Percentiles rank a stretch among this genome's conserved stretches.
These are phyloP conservation scores for Sugiyamaella pinicola DNA, from an alignment of 1,139 yeast genomes.

Conservation along the genomic window DNA sequence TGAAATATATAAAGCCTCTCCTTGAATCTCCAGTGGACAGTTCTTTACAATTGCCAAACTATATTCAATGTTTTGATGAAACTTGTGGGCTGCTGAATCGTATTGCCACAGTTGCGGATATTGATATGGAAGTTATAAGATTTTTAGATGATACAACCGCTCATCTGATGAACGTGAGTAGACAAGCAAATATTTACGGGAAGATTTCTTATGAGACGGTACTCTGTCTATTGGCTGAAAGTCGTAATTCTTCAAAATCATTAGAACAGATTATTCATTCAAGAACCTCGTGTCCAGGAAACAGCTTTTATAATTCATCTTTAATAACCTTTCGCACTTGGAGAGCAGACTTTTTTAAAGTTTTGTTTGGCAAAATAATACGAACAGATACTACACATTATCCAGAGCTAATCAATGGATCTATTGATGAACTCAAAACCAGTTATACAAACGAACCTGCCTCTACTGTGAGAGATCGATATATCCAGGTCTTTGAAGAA, in stretches of 20 bases:
- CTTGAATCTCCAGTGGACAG: slow-evolving; percentile 3
- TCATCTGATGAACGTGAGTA: slow-evolving; percentile 3
- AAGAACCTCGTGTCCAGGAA: slow-evolving; percentile 6
- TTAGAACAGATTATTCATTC: slow-evolving; percentile 17
- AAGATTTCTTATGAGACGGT: slow-evolving; percentile 28
- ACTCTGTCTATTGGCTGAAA: slow-evolving; percentile 22
- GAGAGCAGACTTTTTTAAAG: slow-evolving; percentile 27
- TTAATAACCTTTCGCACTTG: slow-evolving; percentile 23
- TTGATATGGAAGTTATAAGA: slow-evolving; percentile 21
- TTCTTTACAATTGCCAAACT: slow-evolving; percentile 16
- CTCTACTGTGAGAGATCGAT: slow-evolving; percentile 18
- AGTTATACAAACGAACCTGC: slow-evolving; percentile 23
- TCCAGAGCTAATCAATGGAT: slow-evolving; percentile 13
- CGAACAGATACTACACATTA: slow-evolving; percentile 4
- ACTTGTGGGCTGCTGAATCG: slow-evolving; percentile 23
- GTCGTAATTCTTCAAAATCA: slow-evolving; percentile 7
- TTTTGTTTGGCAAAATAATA: slow-evolving; percentile 22
- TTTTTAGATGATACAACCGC: slow-evolving; percentile 20
- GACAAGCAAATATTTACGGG: slow-evolving; percentile 18
- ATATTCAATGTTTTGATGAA: slow-evolving; percentile 25
- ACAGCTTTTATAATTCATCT: slow-evolving; percentile 17
- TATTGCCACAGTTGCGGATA: slow-evolving; percentile 17
- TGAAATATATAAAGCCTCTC: slow-evolving; percentile 24
- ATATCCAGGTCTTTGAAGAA: slow-evolving; percentile 21
- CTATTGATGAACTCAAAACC: slow-evolving; percentile 24